A percentile compares a stretch with the other conserved stretches of the same genome.
Conservation (phyloP, 1,139 yeast genomes). For the Hyphopichia pseudoburtonii region DNA sequence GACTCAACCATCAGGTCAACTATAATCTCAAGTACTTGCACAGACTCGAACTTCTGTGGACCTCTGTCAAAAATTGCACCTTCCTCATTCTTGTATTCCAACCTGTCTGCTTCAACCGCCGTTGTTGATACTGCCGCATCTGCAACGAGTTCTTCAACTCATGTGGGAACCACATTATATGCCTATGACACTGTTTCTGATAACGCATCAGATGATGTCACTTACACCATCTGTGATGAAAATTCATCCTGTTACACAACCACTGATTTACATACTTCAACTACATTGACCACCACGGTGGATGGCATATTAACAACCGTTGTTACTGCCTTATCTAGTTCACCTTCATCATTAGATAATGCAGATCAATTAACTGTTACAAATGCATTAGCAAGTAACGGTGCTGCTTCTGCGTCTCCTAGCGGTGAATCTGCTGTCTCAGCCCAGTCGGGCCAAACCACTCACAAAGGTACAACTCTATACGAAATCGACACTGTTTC, state of each 20-base stretch:
- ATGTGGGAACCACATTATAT: slow-evolving; percentile 24
- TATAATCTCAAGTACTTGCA: slow-evolving; percentile 17
- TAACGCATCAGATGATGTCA: slow-evolving; percentile 21
- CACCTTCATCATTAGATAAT: slow-evolving; percentile 3
- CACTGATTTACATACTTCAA: slow-evolving; percentile 31
- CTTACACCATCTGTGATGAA: slow-evolving; percentile 37
- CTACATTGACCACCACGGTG: slow-evolving; percentile 40
- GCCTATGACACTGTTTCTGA: slow-evolving; percentile 31
- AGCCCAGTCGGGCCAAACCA: no score
- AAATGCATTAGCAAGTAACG: no score
- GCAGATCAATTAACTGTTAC: no score
- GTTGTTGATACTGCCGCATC: slow-evolving; percentile 6
- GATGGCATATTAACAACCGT: slow-evolving; percentile 43
- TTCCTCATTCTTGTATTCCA: slow-evolving; percentile 25
- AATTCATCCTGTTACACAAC: slow-evolving; percentile 34
- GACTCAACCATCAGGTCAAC: slow-evolving; percentile 29
- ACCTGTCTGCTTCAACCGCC: slow-evolving; percentile 14
- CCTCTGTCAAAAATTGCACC: slow-evolving; percentile 24
- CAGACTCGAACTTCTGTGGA: slow-evolving; percentile 17
- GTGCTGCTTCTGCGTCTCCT: no score
- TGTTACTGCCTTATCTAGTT: slow-evolving; percentile 21
- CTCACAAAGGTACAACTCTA: slow-evolving; percentile 19
- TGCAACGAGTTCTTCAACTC: slow-evolving; percentile 10
- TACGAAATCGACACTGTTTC: slow-evolving; percentile 32
- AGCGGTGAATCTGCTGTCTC: no score